Evolutionary conservation across 2,329 filamentous ascomycete species (phyloP), one percentile per base, ranked within the genome.

Genomic region (Colletotrichum sojae): DNA sequence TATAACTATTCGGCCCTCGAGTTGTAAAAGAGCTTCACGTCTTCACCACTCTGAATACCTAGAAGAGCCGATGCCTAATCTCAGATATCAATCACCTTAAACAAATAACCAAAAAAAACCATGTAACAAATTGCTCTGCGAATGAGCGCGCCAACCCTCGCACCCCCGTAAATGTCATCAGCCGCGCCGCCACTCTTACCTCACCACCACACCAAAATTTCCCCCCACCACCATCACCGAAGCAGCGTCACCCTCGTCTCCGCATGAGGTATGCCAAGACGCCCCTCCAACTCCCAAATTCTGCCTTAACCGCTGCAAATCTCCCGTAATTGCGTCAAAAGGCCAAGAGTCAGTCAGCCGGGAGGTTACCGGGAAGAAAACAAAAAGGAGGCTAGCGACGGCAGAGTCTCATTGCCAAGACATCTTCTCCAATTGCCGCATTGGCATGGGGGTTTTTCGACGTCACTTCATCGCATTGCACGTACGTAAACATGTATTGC

Each of bases 261-360:
- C 27, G 22, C 52, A 53, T 61, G 48, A 61, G 31, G 31, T 53
- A 45, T 15, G 58, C 58, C 58, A 53, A 61, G 58, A 9, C 22
- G n/a, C n/a, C 10, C 43, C 5, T 25, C 45, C 16, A 27, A 15
- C 43, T 27, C 58, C 48, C 58, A 48, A 53, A 53, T 15, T 10
- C 3, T 31, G 57, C 6, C 13, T 12, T 25, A 20, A 48, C 16
- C 22, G 5, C 9, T 15, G 48, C 58, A 3, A 18, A 53, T 31
- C 58, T 61, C 48, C 58, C 58, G 58, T 61, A 61, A 53, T 61
- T 61, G 58, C 48, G 58, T 53, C 58, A 53, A 53, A 48, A 27
- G 18, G 46, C 25, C 22, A 39, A 36, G 18, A 22, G 27, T 9
- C 27, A 31, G 27, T 4, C 22, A 9, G n/a, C n/a, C n/a, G n/a